phyloP scores from a whole-genome alignment of 768 basidiomycete species.

The Psilocybe azurescens region DNA sequence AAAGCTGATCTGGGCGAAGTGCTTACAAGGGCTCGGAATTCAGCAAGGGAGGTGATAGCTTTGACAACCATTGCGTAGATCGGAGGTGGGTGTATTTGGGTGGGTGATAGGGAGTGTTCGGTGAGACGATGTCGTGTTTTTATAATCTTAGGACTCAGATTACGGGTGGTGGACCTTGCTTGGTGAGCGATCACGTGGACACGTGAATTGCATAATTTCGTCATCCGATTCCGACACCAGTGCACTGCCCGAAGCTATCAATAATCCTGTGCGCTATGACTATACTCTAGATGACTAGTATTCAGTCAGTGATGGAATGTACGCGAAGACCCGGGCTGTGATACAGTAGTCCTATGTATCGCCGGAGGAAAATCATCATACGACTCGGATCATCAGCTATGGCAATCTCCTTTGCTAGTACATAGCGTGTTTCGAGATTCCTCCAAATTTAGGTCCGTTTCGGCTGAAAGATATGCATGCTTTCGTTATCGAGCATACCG shows the following conservation, averaged over 20 bases:
- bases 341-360: too few species aligned
- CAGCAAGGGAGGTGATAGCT: slow-evolving; percentile 34
- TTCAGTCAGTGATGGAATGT: neutral
- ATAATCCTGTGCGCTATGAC: neutral
- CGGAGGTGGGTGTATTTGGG: neutral
- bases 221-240: slow-evolving; percentile 11
- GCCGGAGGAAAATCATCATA: too few species aligned
- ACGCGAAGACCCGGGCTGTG: too few species aligned
- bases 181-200: slow-evolving; percentile 25
- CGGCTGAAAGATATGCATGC: too few species aligned
- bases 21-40: slow-evolving; percentile 54
- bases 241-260: neutral
- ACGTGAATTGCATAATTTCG: slow-evolving; percentile 6
- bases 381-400: too few species aligned
- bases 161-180: slow-evolving; percentile 10
- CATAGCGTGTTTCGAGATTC: too few species aligned
- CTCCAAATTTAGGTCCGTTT: too few species aligned
- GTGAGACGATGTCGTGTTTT: slow-evolving; percentile 10
- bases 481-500: too few species aligned
- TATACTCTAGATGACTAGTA: neutral
- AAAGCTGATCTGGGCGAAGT: neutral
- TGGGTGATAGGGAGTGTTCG: neutral
- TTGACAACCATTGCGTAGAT: slow-evolving; percentile 42
- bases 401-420: too few species aligned
- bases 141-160: slow-evolving; percentile 11